Percentiles rank a stretch among this genome's conserved stretches.
phyloP scores from a whole-genome alignment of 2,329 filamentous ascomycete species.

The Huntiella moniliformis region DNA sequence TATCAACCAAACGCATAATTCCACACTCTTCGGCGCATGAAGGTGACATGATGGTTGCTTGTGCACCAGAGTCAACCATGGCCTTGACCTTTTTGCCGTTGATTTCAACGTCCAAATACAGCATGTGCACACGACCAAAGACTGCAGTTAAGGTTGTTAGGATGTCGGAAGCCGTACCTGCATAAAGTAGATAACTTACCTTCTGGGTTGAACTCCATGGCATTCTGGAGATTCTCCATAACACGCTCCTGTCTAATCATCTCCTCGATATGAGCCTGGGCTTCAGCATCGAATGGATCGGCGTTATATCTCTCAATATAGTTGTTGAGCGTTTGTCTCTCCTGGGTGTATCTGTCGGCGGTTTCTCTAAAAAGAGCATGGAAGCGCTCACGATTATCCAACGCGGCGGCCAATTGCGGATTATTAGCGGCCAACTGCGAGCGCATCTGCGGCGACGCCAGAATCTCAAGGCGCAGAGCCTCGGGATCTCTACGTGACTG shows the following conservation, averaged over 20 bases:
- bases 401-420: constrained; percentile 56
- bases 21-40: constrained; percentile 77
- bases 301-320: constrained; percentile 75
- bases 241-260: constrained; percentile 91
- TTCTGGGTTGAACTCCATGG: constrained; percentile 94
- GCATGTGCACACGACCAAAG: constrained; percentile 86
- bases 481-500: constrained; percentile 43
- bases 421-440: constrained; percentile 51
- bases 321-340: constrained; percentile 58
- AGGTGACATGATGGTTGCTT: constrained; percentile 98
- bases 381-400: constrained; percentile 62
- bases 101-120: constrained; percentile 90
- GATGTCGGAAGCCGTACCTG: background rate
- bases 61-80: constrained; percentile 90
- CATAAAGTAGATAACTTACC: constrained; percentile 33
- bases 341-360: constrained; percentile 50
- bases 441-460: constrained; percentile 58
- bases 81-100: constrained; percentile 87
- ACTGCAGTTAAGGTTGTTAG: constrained; percentile 30
- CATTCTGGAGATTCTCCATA: constrained; percentile 87
- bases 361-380: constrained; percentile 50
- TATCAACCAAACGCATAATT: constrained; percentile 91
- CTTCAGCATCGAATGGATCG: constrained; percentile 85
- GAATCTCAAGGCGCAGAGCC: constrained; percentile 60
- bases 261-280: constrained; percentile 83